phyloP scores from a whole-genome alignment of 352 stramenopile species.

The Phytophthora sp. region DNA sequence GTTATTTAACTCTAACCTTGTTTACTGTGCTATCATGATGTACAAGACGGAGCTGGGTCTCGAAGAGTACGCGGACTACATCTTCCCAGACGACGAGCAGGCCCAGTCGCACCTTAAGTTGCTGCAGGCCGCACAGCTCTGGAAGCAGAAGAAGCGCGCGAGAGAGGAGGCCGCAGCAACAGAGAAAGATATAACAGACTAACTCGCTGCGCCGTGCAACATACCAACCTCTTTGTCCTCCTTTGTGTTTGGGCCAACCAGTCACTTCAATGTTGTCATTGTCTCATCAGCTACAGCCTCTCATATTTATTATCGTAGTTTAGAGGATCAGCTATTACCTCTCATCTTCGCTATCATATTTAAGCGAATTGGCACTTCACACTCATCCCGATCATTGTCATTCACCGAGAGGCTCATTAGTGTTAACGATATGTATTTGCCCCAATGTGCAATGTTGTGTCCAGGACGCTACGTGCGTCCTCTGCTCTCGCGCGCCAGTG shows the following conservation, averaged over 20 bases:
- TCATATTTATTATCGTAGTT: conserved; percentile 10
- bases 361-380: conserved; percentile 1
- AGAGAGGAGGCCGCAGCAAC: conserved; percentile 49
- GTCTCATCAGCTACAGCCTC: conserved; percentile 28
- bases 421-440: conserved; percentile 18
- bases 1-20: too few species aligned
- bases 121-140: conserved; percentile 96
- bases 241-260: background rate
- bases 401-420: conserved; percentile 17
- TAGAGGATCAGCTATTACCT: conserved; percentile 20
- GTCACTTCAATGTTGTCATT: conserved; percentile 25
- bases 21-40: too few species aligned
- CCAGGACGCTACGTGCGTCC: conserved; percentile 10
- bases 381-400: conserved; percentile 5
- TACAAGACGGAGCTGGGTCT: conserved; percentile 87
- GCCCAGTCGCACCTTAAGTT: conserved; percentile 96
- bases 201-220: conserved; percentile 5
- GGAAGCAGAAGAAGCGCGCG: conserved; percentile 92
- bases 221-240: conserved; percentile 1
- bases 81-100: conserved; percentile 98
- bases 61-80: conserved; percentile 99
- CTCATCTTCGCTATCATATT: conserved; percentile 12
- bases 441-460: conserved; percentile 25
- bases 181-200: conserved; percentile 14
- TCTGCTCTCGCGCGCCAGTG: background rate